Evolutionary conservation across 192 early-diverging fungal species (phyloP), one percentile per base, ranked within the genome.

Genomic region (Backusella australiensis): DNA sequence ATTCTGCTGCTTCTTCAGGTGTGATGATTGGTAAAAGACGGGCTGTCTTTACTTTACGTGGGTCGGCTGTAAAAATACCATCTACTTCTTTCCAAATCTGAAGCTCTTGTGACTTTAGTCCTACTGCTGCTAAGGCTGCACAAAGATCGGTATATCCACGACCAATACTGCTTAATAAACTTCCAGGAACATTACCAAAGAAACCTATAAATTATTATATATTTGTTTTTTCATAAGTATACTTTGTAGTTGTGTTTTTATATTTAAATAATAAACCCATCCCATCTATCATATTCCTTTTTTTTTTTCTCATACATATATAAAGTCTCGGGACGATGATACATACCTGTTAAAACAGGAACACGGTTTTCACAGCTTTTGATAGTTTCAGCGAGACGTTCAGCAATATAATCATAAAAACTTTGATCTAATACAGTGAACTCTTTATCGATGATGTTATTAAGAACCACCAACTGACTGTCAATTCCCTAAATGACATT

Each of bases 11-110:
- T 76, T 97, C 96, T 77, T 96, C 96, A 46, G 96, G 96, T 32
- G 94, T 91, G 77, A 97, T 96, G 63, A 91, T 86, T 15, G 89
- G 85, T 34, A 97, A 89, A 46, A 95, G 84, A 8, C 90, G 88
- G 11, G 96, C 96, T 14, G 84, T 78, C 9, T 89, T 89, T 14
- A 92, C 94, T 75, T 97, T 97, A 38, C 96, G 92, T n/a, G 96
- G 96, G 76, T 97, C 96, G 0, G 95, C 96, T 0, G 95, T 97
- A 77, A 97, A 97, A 67, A 97, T 97, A 41, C 96, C 96, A 75
- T 97, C 96, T 3, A 97, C 96, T 75, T 97, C 96, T 84, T 97
- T 97, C 94, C 94, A 97, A n/a, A 97, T 92, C 78, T 97, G 96
- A 52, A 97, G 86, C 78, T 97, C 96, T 14, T 88, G 81, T 4